Conservation (phyloP, 2,329 filamentous ascomycete species). For the Onygenales sp. region DNA sequence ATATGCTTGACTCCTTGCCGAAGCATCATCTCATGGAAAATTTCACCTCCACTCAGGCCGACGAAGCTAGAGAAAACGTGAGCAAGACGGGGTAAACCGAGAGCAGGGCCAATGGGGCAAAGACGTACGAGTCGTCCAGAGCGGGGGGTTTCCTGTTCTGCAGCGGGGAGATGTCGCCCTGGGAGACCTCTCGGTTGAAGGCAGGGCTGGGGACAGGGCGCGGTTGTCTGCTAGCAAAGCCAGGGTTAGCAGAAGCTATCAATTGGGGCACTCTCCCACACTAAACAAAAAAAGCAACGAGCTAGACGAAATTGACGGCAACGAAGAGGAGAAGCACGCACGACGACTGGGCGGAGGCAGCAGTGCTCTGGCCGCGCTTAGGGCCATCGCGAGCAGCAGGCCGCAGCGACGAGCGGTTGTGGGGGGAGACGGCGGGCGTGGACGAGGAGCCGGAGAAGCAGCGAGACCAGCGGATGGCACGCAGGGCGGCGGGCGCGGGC, state of each 20-base stretch:
- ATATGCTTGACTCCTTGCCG: constrained; percentile 85
- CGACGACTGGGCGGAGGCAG: constrained; percentile 40
- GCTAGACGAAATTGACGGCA: not conserved
- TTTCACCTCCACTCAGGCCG: constrained; percentile 88
- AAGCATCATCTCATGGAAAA: constrained; percentile 99
- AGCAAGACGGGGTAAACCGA: not conserved
- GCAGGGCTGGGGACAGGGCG: constrained; percentile 55
- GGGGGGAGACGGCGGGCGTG: constrained; percentile 35
- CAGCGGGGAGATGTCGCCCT: constrained; percentile 59
- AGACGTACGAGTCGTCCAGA: constrained; percentile 70
- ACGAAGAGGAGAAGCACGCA: constrained; percentile 32
- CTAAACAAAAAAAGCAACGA: not conserved
- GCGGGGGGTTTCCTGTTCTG: constrained; percentile 50
- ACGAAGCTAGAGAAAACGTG: constrained; percentile 55
- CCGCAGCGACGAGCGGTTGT: constrained; percentile 31
- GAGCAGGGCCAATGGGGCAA: not conserved
- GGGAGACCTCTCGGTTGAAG: constrained; percentile 43
- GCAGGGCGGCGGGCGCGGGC: constrained; percentile 37
- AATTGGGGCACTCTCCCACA: not conserved
- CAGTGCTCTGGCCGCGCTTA: constrained; percentile 37
- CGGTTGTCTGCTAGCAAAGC: constrained; percentile 34
- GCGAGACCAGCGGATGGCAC: constrained; percentile 34
- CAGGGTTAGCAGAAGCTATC: constrained; percentile 4
- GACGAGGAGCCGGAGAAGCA: constrained; percentile 29
- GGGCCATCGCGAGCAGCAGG: constrained; percentile 18